Percentiles rank a stretch among this genome's conserved stretches.
phyloP scores from a whole-genome alignment of 352 stramenopile species.

The Thalassiosira ordinaria region DNA sequence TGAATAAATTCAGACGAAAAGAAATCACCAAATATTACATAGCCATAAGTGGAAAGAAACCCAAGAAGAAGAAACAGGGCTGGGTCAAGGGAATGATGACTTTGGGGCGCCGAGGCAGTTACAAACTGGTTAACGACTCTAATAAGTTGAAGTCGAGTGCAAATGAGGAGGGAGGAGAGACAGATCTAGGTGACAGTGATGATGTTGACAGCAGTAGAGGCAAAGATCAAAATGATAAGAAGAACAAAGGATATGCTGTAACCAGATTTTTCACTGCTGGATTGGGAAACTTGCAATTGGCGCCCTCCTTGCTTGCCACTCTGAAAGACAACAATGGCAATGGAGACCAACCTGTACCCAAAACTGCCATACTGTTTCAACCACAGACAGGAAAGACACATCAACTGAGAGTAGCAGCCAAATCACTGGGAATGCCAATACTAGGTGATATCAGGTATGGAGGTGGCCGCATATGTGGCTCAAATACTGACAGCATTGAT shows the following conservation, averaged over 20 bases:
- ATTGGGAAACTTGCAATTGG: constrained; percentile 41
- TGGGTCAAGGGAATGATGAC: constrained; percentile 75
- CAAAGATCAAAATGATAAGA: too few species aligned
- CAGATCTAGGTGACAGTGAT: constrained; percentile 1
- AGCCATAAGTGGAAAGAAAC: constrained; percentile 69
- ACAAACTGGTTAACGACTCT: constrained; percentile 59
- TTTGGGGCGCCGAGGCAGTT: constrained; percentile 66
- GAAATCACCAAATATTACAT: constrained; percentile 76
- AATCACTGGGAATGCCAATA: constrained; percentile 74
- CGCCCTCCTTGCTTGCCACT: constrained; percentile 3
- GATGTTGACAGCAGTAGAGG: constrained; percentile 8
- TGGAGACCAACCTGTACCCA: constrained; percentile 16
- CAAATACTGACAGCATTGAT: constrained; percentile 5
- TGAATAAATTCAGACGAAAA: constrained; percentile 55
- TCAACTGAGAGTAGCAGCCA: constrained; percentile 81
- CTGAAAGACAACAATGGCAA: constrained; percentile 8
- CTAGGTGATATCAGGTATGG: constrained; percentile 76
- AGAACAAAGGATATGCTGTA: constrained; percentile 36
- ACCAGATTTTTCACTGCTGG: constrained; percentile 65
- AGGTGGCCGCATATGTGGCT: constrained; percentile 28
- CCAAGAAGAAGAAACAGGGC: constrained; percentile 78
- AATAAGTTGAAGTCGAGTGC: constrained; percentile 8
- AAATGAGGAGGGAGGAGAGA: constrained; percentile 11
- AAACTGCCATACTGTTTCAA: constrained; percentile 72
- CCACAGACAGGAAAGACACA: constrained; percentile 82